Evolutionary conservation across 1,139 yeast species (phyloP), one percentile per base, ranked within the genome.

Genomic region (Zygotorulaspora mrakii): DNA sequence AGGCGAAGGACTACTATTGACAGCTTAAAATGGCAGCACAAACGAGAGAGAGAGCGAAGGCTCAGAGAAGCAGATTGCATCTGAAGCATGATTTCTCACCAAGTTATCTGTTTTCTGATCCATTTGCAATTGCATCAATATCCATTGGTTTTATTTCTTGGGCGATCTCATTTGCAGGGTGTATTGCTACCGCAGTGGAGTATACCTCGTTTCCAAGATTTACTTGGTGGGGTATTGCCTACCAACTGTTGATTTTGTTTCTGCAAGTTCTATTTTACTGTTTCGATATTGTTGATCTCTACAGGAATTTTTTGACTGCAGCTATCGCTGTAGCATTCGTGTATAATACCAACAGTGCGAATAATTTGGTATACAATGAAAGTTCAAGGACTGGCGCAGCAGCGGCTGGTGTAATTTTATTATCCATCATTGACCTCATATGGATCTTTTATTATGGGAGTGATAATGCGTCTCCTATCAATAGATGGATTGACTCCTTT

Each of bases 141-240:
- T 73, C 81, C 4, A 73, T 82, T 37, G 80, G 83, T 1, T 50
- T 76, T 13, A 67, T 82, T 26, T 67, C 86, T 3, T 91, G 97
- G 97, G 69, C 87, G 45, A 76, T 91, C 33, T 85, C 95, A 8
- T 70, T 91, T 41, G 94, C 82, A 3, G 96, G 96, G 1, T 86
- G 95, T 9, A 80, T 84, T 11, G 80, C 94, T 1, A 67, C 81
- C 11, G 62, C 70, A 12, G 65, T 73, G 8, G 54, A 53, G 9
- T 42, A 52, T 1, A 42, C 64, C 4, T n/a, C n/a, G n/a, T 86
- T 81, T 60, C 96, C 96, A 1, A 76, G 79, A 50, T 84, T 91
- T 63, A 76, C 94, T 6, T 91, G 98, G 98, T 91, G 98, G 98
- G 95, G 95, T 3, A 65, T 91, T n/a, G 91, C 84, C 5, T 91